Evolutionary conservation across 2,329 filamentous ascomycete genomes (phyloP), one percentile per base, ranked within the genome.

Genomic region (Dactylellina parvicollis): DNA sequence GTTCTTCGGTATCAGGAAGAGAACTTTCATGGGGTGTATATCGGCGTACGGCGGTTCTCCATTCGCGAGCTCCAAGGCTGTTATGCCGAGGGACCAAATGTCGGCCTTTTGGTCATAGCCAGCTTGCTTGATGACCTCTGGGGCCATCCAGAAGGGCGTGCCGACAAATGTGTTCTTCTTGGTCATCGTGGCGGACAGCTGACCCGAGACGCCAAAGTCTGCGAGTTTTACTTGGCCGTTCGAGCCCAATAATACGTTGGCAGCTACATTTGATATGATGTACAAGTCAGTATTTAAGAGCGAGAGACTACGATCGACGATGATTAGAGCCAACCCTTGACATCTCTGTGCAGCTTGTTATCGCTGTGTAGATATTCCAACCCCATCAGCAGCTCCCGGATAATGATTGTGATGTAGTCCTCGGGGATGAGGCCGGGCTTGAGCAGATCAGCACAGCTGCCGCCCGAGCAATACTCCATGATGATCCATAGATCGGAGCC

Each of bases 221-320:
- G 95, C 95, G 77, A 99, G 92, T 80, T 99, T 99, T 78, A 96
- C 89, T 79, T 99, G 96, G 94, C 99, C 98, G 77, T 93, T 86
- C 57, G 88, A 87, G 80, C 99, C 95, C 60, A 99, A 85, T 79
- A 99, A 98, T 76, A 99, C 89, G 80, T 99, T 99, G 54, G 95
- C 96, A 85, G 97, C 98, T 5, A 98, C 83, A 38, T 4, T 24
- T n/a, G 24, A 72, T 26, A 28, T 46, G 0, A 8, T 3, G 26
- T 14, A 34, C n/a, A 38, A 4, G 24, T 12, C 12, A 8, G 14
- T 14, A 24, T 10, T 18, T n/a, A 40, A 8, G 16, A 12, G 20
- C 34, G 26, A n/a, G 16, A 26, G 8, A 54, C 20, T 38, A 14
- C 10, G 44, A 75, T 79, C 80, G 76, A 60, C 71, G 12, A 12